Conservation (phyloP, 1,284 basidiomycete species). For the Boletus sp. region DNA sequence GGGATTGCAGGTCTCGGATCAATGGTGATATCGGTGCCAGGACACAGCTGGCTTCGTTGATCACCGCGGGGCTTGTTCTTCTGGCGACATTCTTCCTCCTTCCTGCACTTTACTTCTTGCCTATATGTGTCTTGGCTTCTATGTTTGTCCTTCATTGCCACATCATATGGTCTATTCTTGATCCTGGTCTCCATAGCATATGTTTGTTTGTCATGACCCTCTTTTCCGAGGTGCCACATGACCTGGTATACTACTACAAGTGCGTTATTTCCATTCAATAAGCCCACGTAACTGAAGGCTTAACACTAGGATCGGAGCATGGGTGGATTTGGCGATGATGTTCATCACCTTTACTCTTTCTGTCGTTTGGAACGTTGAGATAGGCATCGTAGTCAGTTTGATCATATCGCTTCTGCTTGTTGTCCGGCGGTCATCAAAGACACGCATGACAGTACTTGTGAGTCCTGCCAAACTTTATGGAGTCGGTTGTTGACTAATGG, state of each 20-base stretch:
- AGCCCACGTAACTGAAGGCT: neutral
- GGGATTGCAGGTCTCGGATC: conserved; percentile 62
- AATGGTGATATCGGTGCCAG: conserved; percentile 84
- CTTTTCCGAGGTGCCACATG: conserved; percentile 83
- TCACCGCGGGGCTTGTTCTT: conserved; percentile 73
- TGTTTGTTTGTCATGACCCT: conserved; percentile 81
- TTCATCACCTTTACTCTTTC: conserved; percentile 79
- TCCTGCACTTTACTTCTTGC: conserved; percentile 72
- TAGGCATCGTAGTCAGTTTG: conserved; percentile 81
- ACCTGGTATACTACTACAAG: conserved; percentile 79
- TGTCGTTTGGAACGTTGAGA: conserved; percentile 76
- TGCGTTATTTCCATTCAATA: conserved; percentile 35
- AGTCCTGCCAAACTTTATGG: neutral
- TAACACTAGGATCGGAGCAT: conserved; percentile 69
- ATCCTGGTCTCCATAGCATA: conserved; percentile 46
- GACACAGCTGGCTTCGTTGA: conserved; percentile 83
- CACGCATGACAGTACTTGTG: conserved; percentile 68
- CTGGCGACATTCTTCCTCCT: conserved; percentile 86
- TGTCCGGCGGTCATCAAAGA: conserved; percentile 79
- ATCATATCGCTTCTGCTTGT: conserved; percentile 84
- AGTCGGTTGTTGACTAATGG: neutral
- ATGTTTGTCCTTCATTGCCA: conserved; percentile 47
- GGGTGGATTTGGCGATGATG: conserved; percentile 84
- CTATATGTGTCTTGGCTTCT: conserved; percentile 77
- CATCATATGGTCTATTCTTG: neutral